These are phyloP conservation scores for Paraphaeosphaeria minitans DNA, from an alignment of 2,329 filamentous ascomycete species.

Conservation along the genomic window DNA sequence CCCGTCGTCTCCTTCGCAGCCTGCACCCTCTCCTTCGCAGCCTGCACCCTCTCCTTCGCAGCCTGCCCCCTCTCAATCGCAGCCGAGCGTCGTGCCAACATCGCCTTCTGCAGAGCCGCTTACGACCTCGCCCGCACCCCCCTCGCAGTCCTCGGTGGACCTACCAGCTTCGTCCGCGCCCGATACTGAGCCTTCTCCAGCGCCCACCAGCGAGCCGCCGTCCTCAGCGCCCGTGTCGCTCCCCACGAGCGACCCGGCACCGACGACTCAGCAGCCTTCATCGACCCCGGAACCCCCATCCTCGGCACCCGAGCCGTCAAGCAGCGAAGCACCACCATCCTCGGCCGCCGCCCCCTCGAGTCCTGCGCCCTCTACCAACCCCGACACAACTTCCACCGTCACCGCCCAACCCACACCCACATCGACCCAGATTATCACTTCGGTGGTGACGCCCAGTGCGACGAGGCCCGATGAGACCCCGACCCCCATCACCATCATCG, in stretches of 20 bases:
- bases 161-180: constrained; percentile 11
- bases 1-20: constrained; percentile 22
- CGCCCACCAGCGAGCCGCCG: neutral
- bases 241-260: constrained; percentile 17
- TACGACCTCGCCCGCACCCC: constrained; percentile 17
- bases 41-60: constrained; percentile 20
- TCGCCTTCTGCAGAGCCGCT: constrained; percentile 17
- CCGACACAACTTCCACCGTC: constrained; percentile 16
- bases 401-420: constrained; percentile 32
- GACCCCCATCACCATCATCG: constrained; percentile 9
- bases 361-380: constrained; percentile 11
- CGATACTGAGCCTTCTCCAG: constrained; percentile 18
- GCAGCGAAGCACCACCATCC: constrained; percentile 13
- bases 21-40: constrained; percentile 21
- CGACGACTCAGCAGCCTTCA: constrained; percentile 11
- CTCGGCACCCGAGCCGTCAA: constrained; percentile 14
- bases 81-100: constrained; percentile 18
- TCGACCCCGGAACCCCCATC: neutral
- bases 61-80: constrained; percentile 21
- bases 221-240: constrained; percentile 25
- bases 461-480: constrained; percentile 15
- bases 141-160: constrained; percentile 8
- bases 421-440: constrained; percentile 20
- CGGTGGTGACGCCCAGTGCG: constrained; percentile 15
- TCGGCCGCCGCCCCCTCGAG: constrained; percentile 14